Evolutionary conservation across 1,284 basidiomycete genomes (phyloP), one percentile per base, ranked within the genome.

Genomic region (Somion occarium): DNA sequence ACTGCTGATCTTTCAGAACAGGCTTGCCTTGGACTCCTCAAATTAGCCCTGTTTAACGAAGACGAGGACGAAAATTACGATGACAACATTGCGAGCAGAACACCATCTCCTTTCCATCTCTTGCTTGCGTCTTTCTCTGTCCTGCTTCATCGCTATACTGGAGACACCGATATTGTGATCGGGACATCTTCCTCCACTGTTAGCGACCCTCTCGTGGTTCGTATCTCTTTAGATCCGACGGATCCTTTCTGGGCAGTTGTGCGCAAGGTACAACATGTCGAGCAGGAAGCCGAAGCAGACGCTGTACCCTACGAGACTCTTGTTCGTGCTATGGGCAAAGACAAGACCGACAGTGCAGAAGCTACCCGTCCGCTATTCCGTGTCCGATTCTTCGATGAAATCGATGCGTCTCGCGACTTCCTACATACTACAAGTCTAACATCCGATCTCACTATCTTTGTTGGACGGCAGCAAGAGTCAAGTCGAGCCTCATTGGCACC

Each of bases 341-440:
- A 79, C 63, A 83, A 79, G 61, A 79, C 83, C 3, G 75, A 80
- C 22, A 65, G 74, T 2, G 61, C 73, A 9, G 81, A 84, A 53
- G 76, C 73, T 18, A 64, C 69, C 3, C 68, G 73, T 0, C 88
- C 88, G 1, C 74, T 99, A 34, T 99, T 98, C 74, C 82, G 94
- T 38, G 94, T 98, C 44, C 85, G 95, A 23, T 98, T 98, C 78
- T 95, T 98, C 66, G 96, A 98, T 66, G 91, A 91, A 66, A 93
- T 86, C 2, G 88, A 90, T 56, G 71, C 81, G 44, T 79, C 83
- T 4, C 80, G 81, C 48, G 81, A 83, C 51, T 91, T 91, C 61
- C 83, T 95, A 55, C 79, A 81, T 25, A 84, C 85, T 0, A 92
- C 91, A 0, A 88, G 84, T 58, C 73, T 92, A 47, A 93, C 91